phyloP scores from a whole-genome alignment of 352 stramenopile species.

The Phytophthora boehmeriae region DNA sequence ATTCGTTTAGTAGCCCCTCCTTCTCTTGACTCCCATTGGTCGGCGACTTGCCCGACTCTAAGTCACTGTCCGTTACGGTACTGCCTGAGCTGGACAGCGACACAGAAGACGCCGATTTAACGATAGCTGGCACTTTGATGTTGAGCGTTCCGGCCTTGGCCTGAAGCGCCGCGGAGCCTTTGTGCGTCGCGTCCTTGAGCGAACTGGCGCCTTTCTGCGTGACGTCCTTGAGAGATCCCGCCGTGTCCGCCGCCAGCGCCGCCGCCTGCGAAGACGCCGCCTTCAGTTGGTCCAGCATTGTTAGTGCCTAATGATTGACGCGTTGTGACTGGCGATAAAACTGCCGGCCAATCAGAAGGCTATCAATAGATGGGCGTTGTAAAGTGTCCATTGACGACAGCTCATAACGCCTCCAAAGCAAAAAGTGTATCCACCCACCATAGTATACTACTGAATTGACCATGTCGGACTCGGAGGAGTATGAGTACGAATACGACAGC shows the following conservation, averaged over 20 bases:
- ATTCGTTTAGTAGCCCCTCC: constrained; percentile 73
- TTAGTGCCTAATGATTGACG: constrained; percentile 16
- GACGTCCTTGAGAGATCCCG: constrained; percentile 54
- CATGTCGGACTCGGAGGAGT: constrained; percentile 86
- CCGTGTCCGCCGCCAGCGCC: constrained; percentile 58
- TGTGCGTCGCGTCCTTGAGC: constrained; percentile 55
- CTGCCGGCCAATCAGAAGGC: constrained; percentile 14
- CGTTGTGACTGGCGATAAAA: constrained; percentile 18
- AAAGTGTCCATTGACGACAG: too few relatives aligned
- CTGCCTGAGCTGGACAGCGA: constrained; percentile 31
- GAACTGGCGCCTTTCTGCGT: constrained; percentile 39
- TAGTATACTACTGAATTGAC: not conserved
- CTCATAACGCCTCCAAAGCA: not conserved
- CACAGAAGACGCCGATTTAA: constrained; percentile 30
- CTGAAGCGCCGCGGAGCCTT: constrained; percentile 54
- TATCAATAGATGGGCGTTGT: not conserved
- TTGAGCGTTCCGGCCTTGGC: constrained; percentile 64
- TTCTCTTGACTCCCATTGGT: constrained; percentile 61
- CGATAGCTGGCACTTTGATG: constrained; percentile 47
- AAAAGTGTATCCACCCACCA: not conserved
- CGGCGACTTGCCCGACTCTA: constrained; percentile 39
- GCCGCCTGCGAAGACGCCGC: constrained; percentile 64
- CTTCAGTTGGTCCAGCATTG: constrained; percentile 69
- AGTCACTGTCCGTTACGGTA: constrained; percentile 42
- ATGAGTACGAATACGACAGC: constrained; percentile 90